These are phyloP conservation scores for Aciculoconidium aculeatum DNA, from an alignment of 805 yeast species.

Conservation along the genomic window DNA sequence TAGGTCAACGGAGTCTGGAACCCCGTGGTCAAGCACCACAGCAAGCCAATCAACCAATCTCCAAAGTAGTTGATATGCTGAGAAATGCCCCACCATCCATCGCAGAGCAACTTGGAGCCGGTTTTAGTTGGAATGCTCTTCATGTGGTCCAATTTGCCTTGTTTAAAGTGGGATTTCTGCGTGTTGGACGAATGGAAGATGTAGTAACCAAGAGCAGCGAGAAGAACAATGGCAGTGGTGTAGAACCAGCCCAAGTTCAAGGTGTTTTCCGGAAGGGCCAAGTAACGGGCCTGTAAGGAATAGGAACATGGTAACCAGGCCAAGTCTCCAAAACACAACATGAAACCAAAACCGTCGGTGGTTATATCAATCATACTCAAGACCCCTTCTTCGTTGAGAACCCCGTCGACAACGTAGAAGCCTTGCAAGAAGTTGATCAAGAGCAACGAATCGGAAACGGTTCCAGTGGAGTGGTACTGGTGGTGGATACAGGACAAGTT, in stretches of 20 bases:
- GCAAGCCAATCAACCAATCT: slow-evolving; percentile 86
- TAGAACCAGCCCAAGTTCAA: slow-evolving; percentile 45
- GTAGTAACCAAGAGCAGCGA: slow-evolving; percentile 63
- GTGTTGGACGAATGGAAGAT: slow-evolving; percentile 81
- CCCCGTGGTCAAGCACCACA: slow-evolving; percentile 93
- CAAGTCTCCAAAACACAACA: slow-evolving; percentile 93
- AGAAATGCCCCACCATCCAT: slow-evolving; percentile 94
- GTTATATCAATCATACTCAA: slow-evolving; percentile 94
- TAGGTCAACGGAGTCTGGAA: slow-evolving; percentile 76
- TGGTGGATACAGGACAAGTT: slow-evolving; percentile 77
- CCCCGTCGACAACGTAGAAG: slow-evolving; percentile 86
- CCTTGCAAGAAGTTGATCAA: slow-evolving; percentile 67
- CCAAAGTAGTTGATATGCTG: slow-evolving; percentile 96
- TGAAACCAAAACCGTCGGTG: slow-evolving; percentile 95
- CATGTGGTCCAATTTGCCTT: slow-evolving; percentile 66
- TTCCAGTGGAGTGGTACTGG: slow-evolving; percentile 59
- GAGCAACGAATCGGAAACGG: slow-evolving; percentile 64
- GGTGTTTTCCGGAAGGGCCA: slow-evolving; percentile 52
- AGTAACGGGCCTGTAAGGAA: slow-evolving; percentile 76
- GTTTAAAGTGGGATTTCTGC: slow-evolving; percentile 79
- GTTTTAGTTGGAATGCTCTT: slow-evolving; percentile 57
- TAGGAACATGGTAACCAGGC: slow-evolving; percentile 91
- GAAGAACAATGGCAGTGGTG: slow-evolving; percentile 32
- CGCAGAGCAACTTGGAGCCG: slow-evolving; percentile 74
- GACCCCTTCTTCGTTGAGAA: slow-evolving; percentile 82